Conservation (phyloP, 2,329 filamentous ascomycete genomes). For the Grosmannia clavigera region DNA sequence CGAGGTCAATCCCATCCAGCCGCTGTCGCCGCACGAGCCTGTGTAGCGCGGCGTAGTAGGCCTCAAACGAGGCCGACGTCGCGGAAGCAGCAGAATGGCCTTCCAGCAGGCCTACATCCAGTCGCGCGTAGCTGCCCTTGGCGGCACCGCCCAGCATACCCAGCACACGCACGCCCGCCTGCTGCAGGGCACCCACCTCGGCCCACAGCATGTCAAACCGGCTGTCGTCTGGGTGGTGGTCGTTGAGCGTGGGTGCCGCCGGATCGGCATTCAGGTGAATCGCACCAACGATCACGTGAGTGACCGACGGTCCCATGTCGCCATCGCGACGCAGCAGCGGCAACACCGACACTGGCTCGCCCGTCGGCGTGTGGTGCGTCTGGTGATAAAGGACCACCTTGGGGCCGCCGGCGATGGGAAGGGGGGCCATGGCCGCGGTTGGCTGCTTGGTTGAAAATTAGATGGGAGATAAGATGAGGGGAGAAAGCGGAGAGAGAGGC, state of each 20-base stretch:
- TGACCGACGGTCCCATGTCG: constrained; percentile 22
- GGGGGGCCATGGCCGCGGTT: neutral
- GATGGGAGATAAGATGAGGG: neutral
- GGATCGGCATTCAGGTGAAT: constrained; percentile 64
- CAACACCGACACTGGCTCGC: constrained; percentile 26
- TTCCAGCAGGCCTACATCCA: constrained; percentile 29
- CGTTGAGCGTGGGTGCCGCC: constrained; percentile 54
- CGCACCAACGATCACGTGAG: constrained; percentile 67
- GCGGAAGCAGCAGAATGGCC: too few species aligned
- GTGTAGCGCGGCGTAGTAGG: constrained; percentile 54
- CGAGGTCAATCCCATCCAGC: constrained; percentile 57
- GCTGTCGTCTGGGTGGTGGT: constrained; percentile 51
- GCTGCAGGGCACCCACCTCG: constrained; percentile 57
- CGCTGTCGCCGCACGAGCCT: constrained; percentile 43
- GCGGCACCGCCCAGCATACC: constrained; percentile 74
- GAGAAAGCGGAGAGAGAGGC: neutral
- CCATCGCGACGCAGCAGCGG: constrained; percentile 24
- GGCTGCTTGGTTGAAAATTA: too few species aligned
- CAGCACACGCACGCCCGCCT: constrained; percentile 58
- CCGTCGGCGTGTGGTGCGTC: constrained; percentile 25
- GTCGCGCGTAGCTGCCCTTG: constrained; percentile 51
- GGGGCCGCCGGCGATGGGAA: constrained; percentile 3
- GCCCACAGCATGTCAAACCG: constrained; percentile 57
- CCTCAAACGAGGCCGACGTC: constrained; percentile 44
- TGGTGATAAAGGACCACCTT: constrained; percentile 26